These are phyloP conservation scores for Naganishia liquefaciens DNA, from an alignment of 1,284 basidiomycete genomes.

Conservation along the genomic window DNA sequence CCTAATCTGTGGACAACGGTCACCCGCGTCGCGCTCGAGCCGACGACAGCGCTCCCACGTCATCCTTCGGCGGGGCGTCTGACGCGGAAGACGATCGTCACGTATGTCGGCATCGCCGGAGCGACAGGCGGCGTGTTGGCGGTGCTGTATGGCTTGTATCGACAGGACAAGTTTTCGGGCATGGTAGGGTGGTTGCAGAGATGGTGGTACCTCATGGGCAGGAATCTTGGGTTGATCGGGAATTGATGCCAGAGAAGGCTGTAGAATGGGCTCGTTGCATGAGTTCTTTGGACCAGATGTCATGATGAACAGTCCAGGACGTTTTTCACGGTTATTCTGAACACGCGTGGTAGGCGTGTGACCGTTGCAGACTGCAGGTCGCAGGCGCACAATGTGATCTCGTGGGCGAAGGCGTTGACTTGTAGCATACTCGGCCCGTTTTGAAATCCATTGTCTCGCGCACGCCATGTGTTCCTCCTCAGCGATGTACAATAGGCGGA, in stretches of 20 bases:
- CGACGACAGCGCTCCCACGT: constrained; percentile 47
- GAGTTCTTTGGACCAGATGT: neutral
- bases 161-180: constrained; percentile 30
- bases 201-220: constrained; percentile 25
- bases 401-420: too few relatives aligned
- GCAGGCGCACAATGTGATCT: too few relatives aligned
- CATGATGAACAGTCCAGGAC: neutral
- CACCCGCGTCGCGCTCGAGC: constrained; percentile 50
- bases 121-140: constrained; percentile 31
- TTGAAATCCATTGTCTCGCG: too few relatives aligned
- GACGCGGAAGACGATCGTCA: constrained; percentile 22
- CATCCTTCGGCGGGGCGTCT: constrained; percentile 37
- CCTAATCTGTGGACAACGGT: constrained; percentile 53
- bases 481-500: too few relatives aligned
- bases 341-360: too few relatives aligned
- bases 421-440: too few relatives aligned
- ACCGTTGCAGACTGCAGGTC: too few relatives aligned
- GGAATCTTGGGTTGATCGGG: constrained; percentile 22
- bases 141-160: constrained; percentile 28
- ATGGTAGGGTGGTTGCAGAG: constrained; percentile 29
- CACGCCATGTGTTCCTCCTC: too few relatives aligned
- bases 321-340: too few relatives aligned
- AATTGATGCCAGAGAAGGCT: neutral
- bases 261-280: neutral
- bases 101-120: constrained; percentile 31